These are phyloP conservation scores for Cryptosporidium bovis DNA, from an alignment of 169 alveolate genomes.

Conservation along the genomic window DNA sequence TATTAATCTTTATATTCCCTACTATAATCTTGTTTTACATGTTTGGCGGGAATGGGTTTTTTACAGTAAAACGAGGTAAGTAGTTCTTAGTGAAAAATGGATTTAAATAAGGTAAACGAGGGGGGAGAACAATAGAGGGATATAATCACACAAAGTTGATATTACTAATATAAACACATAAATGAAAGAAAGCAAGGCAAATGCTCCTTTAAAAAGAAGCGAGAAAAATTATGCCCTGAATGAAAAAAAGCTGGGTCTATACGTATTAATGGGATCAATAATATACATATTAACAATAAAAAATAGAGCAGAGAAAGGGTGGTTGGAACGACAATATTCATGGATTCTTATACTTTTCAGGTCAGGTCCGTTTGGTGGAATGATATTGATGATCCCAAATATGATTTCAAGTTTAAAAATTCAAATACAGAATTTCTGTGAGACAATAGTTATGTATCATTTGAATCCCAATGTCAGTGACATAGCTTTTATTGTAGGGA, in stretches of 20 bases:
- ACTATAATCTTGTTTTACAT: too few relatives aligned
- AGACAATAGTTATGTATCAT: slow-evolving; percentile 26
- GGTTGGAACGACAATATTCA: slow-evolving; percentile 30
- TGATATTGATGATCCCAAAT: slow-evolving; percentile 64
- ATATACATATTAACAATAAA: slow-evolving; percentile 37
- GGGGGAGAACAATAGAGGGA: too few relatives aligned
- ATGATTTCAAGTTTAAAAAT: slow-evolving; percentile 47
- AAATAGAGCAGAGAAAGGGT: slow-evolving; percentile 54
- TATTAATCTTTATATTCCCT: too few relatives aligned
- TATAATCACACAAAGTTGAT: not conserved
- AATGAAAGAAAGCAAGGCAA: not conserved
- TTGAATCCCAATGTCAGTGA: not conserved
- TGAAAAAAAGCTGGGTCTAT: slow-evolving; percentile 53
- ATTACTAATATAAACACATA: not conserved
- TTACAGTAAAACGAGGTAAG: too few relatives aligned
- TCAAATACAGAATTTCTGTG: slow-evolving; percentile 61
- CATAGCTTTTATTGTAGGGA: not conserved
- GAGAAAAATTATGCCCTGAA: not conserved
- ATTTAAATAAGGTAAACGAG: too few relatives aligned
- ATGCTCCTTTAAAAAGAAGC: not conserved
- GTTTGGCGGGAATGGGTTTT: too few relatives aligned
- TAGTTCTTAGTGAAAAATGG: too few relatives aligned
- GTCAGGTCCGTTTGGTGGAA: slow-evolving; percentile 66
- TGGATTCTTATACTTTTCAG: slow-evolving; percentile 63
- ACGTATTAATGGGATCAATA: slow-evolving; percentile 58